phyloP scores from a whole-genome alignment of 768 basidiomycete species.

The Tylopilus sp. region DNA sequence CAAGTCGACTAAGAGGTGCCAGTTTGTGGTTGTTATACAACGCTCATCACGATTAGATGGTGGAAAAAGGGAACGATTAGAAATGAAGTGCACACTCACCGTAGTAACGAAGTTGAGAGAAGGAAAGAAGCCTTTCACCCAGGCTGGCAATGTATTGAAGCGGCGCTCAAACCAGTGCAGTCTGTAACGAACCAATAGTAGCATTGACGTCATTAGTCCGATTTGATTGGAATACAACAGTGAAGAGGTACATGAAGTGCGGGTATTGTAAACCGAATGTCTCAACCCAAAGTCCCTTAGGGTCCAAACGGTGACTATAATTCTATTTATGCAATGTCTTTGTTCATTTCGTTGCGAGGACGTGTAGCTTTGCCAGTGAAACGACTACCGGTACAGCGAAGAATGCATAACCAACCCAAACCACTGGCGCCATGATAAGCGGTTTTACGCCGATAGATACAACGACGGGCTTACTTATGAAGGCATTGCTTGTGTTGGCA shows the following conservation, averaged over 20 bases:
- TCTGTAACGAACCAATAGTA: not conserved
- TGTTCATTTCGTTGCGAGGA: conserved; percentile 44
- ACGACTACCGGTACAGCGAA: conserved; percentile 66
- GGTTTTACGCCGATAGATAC: not conserved
- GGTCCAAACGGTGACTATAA: not conserved
- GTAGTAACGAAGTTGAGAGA: not conserved
- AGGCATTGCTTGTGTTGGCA: conserved; percentile 66
- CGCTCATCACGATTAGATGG: conserved; percentile 61
- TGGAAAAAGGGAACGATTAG: not conserved
- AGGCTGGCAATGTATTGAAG: not conserved
- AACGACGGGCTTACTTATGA: conserved; percentile 55
- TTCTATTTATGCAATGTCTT: not conserved
- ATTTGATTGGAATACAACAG: no score
- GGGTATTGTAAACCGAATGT: not conserved
- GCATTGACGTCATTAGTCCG: not conserved
- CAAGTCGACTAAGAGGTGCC: conserved; percentile 94
- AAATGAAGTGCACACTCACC: conserved; percentile 14
- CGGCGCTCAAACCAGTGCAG: not conserved
- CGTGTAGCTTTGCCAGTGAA: conserved; percentile 65
- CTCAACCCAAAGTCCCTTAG: no score
- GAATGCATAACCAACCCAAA: conserved; percentile 77
- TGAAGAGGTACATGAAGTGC: not conserved
- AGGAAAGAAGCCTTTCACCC: not conserved
- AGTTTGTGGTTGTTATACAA: conserved; percentile 67
- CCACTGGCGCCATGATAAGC: conserved; percentile 45